phyloP scores from a whole-genome alignment of 2,329 filamentous ascomycete species.

The Ophiostoma sp. region DNA sequence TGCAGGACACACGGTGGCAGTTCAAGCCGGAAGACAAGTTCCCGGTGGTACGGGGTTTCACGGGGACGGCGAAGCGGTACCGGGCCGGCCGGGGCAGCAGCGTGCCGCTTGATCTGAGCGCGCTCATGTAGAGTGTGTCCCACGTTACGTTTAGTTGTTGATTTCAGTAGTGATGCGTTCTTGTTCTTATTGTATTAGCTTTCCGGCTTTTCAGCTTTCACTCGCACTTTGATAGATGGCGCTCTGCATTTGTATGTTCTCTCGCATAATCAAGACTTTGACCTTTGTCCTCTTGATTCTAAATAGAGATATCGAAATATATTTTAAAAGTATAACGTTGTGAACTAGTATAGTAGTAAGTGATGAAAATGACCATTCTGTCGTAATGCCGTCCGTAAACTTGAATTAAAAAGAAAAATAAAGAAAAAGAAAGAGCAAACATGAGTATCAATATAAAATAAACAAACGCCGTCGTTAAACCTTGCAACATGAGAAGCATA shows the following conservation, averaged over 20 bases:
- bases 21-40: conserved; percentile 79
- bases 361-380: conserved; percentile 5
- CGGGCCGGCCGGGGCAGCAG: conserved; percentile 88
- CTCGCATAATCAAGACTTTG: too few relatives aligned
- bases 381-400: conserved; percentile 1
- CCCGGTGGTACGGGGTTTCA: conserved; percentile 78
- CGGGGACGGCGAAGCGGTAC: conserved; percentile 70
- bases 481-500: background rate
- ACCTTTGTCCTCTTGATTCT: too few relatives aligned
- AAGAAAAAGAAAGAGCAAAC: background rate
- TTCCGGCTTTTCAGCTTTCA: background rate
- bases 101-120: conserved; percentile 78
- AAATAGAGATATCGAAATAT: background rate
- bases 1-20: conserved; percentile 77
- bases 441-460: background rate
- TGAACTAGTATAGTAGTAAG: background rate
- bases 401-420: background rate
- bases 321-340: background rate
- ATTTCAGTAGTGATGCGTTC: background rate
- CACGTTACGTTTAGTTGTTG: background rate
- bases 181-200: background rate
- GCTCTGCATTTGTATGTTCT: background rate
- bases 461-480: background rate
- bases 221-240: conserved; percentile 11
- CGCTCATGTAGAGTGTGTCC: conserved; percentile 13